Evolutionary conservation across 257 asterid genomes (phyloP).

Genomic region (Pogostemon cablin): DNA sequence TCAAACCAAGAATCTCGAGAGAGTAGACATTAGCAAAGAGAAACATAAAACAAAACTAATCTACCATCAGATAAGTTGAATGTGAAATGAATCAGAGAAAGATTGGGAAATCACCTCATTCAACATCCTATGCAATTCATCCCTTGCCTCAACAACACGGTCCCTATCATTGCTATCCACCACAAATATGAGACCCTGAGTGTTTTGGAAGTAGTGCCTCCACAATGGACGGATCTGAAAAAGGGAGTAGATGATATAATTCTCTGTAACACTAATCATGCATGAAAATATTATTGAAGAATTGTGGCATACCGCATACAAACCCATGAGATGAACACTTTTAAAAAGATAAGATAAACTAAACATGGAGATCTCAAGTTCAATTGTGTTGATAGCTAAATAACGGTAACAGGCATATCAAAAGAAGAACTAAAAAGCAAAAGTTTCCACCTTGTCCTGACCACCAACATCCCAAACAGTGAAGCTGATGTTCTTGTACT

Average conservation of each 20-base stretch:
- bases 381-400: not conserved
- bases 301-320: not conserved
- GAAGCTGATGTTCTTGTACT: constrained; percentile 75
- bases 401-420: too few species aligned
- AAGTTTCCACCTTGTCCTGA: constrained; percentile 58
- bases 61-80: constrained; percentile 6
- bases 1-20: too few species aligned
- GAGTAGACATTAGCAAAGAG: too few species aligned
- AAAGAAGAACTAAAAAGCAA: not conserved
- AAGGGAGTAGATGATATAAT: constrained; percentile 24
- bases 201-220: constrained; percentile 98
- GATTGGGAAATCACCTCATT: constrained; percentile 62
- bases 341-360: not conserved
- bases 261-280: not conserved
- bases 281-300: too few species aligned
- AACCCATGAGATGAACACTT: not conserved
- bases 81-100: not conserved
- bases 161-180: constrained; percentile 97
- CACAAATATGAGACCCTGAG: constrained; percentile 92
- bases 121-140: constrained; percentile 95
- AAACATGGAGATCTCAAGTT: not conserved
- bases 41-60: too few species aligned
- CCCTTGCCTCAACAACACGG: constrained; percentile 93
- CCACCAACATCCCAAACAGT: constrained; percentile 76
- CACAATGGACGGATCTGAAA: constrained; percentile 91